Percentiles rank a stretch among this genome's conserved stretches.
Evolutionary conservation across 495 filamentous ascomycete genomes (phyloP).

Genomic region (Tuber magnatum): DNA sequence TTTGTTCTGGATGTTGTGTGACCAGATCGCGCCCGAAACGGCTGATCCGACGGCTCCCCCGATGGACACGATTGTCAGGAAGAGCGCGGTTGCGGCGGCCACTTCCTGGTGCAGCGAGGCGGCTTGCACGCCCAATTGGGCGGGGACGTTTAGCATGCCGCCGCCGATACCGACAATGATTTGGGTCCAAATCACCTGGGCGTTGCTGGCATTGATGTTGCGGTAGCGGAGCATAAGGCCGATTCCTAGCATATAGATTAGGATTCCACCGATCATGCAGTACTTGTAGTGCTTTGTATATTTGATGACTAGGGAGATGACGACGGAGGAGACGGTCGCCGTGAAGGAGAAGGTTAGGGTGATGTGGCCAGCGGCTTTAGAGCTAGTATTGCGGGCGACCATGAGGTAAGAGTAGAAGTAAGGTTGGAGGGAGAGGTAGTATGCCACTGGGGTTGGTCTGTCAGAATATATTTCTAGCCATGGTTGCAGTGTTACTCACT

Average conservation of each 20-base stretch:
- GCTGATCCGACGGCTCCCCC: constrained; percentile 63
- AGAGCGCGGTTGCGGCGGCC: constrained; percentile 60
- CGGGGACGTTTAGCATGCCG: constrained; percentile 57
- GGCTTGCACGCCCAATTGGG: constrained; percentile 61
- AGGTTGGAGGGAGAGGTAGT: constrained; percentile 59
- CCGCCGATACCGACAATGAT: constrained; percentile 59
- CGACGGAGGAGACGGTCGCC: constrained; percentile 58
- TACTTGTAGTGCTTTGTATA: constrained; percentile 55
- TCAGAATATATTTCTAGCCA: constrained; percentile 39
- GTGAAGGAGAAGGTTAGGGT: constrained; percentile 57
- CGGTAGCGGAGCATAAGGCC: constrained; percentile 62
- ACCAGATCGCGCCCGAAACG: constrained; percentile 63
- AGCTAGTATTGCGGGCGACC: constrained; percentile 58
- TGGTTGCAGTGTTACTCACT: constrained; percentile 24
- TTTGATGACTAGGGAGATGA: constrained; percentile 57
- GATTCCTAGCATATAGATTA: constrained; percentile 55
- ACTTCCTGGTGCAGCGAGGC: constrained; percentile 59
- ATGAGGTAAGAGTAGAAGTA: constrained; percentile 68
- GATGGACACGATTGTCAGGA: constrained; percentile 58
- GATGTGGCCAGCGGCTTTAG: constrained; percentile 59
- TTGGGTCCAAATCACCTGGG: constrained; percentile 58
- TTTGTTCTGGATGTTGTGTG: constrained; percentile 52
- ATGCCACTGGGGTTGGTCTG: constrained; percentile 46
- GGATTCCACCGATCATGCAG: constrained; percentile 52
- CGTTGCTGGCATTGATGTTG: constrained; percentile 46